Conservation (phyloP, 768 basidiomycete species). For the Rhizopogon vulgaris region DNA sequence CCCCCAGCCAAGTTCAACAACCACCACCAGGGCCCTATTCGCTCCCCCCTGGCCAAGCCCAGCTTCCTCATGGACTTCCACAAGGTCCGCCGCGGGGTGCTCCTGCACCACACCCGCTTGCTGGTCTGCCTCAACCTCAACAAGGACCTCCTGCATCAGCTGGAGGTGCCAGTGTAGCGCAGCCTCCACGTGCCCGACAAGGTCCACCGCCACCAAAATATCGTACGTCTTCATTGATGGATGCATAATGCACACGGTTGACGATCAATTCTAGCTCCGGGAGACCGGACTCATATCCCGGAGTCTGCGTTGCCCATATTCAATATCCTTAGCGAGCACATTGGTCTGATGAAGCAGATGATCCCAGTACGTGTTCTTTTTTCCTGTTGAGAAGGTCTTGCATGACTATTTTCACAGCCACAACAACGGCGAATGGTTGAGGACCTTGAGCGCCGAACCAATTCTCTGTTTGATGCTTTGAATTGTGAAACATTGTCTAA, state of each 20-base stretch:
- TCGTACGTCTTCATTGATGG: slow-evolving; percentile 38
- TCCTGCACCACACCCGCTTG: slow-evolving; percentile 24
- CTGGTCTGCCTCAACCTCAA: slow-evolving; percentile 16
- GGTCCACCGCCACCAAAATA: slow-evolving; percentile 48
- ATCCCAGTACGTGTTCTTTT: slow-evolving; percentile 55
- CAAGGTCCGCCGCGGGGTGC: slow-evolving; percentile 18
- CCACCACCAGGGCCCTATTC: slow-evolving; percentile 24
- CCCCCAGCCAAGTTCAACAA: slow-evolving; percentile 10
- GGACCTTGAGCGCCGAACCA: slow-evolving; percentile 82
- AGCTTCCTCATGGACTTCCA: slow-evolving; percentile 24
- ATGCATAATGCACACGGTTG: not conserved
- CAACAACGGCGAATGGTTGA: slow-evolving; percentile 81
- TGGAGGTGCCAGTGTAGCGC: slow-evolving; percentile 17
- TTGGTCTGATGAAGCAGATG: slow-evolving; percentile 64
- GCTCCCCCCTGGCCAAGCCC: slow-evolving; percentile 19
- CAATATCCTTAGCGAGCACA: slow-evolving; percentile 54
- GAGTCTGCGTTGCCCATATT: slow-evolving; percentile 60
- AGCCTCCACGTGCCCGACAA: slow-evolving; percentile 27
- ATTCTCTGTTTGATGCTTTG: slow-evolving; percentile 82
- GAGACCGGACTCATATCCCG: slow-evolving; percentile 91
- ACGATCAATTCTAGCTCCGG: slow-evolving; percentile 52
- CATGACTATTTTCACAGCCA: slow-evolving; percentile 38
- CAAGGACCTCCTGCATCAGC: slow-evolving; percentile 27
- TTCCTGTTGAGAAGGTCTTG: not conserved
- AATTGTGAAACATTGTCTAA: slow-evolving; percentile 82